These are phyloP conservation scores for Colletotrichum destructivum DNA, from an alignment of 2,329 filamentous ascomycete genomes.

Conservation along the genomic window DNA sequence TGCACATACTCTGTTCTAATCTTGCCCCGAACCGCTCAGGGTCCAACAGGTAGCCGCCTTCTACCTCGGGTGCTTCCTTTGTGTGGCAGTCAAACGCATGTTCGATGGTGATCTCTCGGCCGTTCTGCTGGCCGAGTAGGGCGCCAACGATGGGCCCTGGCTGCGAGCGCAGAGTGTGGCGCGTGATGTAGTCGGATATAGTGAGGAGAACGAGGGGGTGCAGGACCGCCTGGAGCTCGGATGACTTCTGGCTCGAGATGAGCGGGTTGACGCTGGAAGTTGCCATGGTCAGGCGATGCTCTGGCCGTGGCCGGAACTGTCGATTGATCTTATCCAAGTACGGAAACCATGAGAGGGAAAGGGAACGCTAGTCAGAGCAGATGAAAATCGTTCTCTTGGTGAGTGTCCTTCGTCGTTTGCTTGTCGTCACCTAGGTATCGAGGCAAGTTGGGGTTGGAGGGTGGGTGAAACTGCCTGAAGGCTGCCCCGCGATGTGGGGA, in stretches of 20 bases:
- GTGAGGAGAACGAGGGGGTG: slow-evolving; percentile 96
- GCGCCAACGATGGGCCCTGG: slow-evolving; percentile 85
- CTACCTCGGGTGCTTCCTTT: slow-evolving; percentile 56
- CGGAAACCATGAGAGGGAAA: slow-evolving; percentile 15
- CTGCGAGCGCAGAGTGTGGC: slow-evolving; percentile 85
- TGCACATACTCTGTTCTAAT: slow-evolving; percentile 83
- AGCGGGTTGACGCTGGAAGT: slow-evolving; percentile 67
- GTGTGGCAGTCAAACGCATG: slow-evolving; percentile 90
- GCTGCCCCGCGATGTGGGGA: slow-evolving; percentile 41
- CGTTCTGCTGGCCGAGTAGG: slow-evolving; percentile 92
- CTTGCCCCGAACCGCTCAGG: slow-evolving; percentile 81
- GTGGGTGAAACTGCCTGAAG: slow-evolving; percentile 24
- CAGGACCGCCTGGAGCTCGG: slow-evolving; percentile 85
- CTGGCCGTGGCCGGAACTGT: slow-evolving; percentile 31
- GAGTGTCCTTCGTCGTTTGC: neutral
- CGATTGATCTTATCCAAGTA: neutral
- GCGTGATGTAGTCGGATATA: slow-evolving; percentile 96
- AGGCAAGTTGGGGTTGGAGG: neutral
- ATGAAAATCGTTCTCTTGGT: neutral
- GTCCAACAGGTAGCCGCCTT: slow-evolving; percentile 75
- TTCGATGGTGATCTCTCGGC: slow-evolving; percentile 91
- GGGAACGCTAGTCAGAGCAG: too few relatives aligned
- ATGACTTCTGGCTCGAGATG: slow-evolving; percentile 76
- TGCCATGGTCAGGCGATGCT: slow-evolving; percentile 60
- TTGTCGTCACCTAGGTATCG: neutral